Evolutionary conservation across 495 filamentous ascomycete genomes (phyloP), one percentile per base, ranked within the genome.

Genomic region (Xylaria bambusicola): DNA sequence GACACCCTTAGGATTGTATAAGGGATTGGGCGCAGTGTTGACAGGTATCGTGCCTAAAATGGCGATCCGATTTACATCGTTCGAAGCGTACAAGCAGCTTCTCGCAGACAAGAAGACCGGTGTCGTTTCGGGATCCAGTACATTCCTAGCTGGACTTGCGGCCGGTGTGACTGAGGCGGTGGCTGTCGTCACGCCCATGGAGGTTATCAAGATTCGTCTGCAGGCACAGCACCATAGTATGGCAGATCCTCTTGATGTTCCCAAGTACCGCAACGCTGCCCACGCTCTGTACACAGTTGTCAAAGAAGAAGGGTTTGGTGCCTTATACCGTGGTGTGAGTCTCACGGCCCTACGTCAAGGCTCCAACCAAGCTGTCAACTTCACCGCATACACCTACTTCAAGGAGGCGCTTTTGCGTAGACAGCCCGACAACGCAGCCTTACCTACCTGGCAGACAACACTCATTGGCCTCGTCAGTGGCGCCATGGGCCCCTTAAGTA

Each of bases 11-110:
- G 94, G 87, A 54, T 77, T 99, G 52, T 99, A 99, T 82, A 98
- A 98, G 79, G 94, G 94, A 66, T 82, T 99, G 10, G 94, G 94
- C 31, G 94, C 94, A 50, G 94, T 99, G 55, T 73, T 97, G 50
- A 97, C 93, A 18, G 94, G 94, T 58, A 99, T 99, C 74, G 87
- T 99, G 33, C 94, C 94, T 13, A 99, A 99, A 78, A 99, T 99
- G 94, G 95, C 94, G 53, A 98, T 98, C 67, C 91, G 94, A 17
- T 99, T 99, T 78, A 97, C 95, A 29, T 94, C 90, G 60, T 99
- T 97, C 74, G 95, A 98, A 76, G 84, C 83, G 64, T 99, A 97
- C 74, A 99, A 97, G 82, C 84, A 88, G 68, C 52, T 88, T 64
- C 78, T 97, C 2, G 88, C 89, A 29, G 78, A 89, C 74, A 78